Evolutionary conservation across 768 basidiomycete species (phyloP).

Genomic region (Boletus rex-veris): DNA sequence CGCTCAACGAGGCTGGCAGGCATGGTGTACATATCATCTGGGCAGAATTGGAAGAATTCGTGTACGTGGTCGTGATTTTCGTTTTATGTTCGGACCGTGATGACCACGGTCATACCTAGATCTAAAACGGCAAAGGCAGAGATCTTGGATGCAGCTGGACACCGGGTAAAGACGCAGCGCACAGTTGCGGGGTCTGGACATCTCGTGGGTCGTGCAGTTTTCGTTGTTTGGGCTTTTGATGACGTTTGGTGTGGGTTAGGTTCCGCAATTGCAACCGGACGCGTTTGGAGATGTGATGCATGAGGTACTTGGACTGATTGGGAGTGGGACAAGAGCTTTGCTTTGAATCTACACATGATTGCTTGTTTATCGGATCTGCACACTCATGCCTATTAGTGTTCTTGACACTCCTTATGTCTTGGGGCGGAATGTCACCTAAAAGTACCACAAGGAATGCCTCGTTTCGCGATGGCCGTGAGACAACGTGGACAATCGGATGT

Average conservation of each 20-base stretch:
- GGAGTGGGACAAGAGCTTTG: slow-evolving; percentile 4
- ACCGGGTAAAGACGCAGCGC: slow-evolving; percentile 18
- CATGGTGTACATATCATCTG: slow-evolving; percentile 28
- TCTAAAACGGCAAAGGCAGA: slow-evolving; percentile 25
- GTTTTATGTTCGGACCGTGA: background rate
- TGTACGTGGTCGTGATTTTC: slow-evolving; percentile 14
- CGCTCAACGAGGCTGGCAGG: slow-evolving; percentile 7
- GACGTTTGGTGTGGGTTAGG: slow-evolving; percentile 6
- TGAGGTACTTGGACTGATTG: slow-evolving; percentile 22
- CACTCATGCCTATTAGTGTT: too few relatives aligned
- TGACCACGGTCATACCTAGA: slow-evolving; percentile 2
- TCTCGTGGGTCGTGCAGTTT: slow-evolving; percentile 16
- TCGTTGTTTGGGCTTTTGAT: background rate
- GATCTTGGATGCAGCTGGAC: slow-evolving; percentile 27
- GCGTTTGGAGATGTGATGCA: slow-evolving; percentile 22
- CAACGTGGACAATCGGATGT: too few relatives aligned
- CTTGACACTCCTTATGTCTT: too few relatives aligned
- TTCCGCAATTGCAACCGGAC: slow-evolving; percentile 31
- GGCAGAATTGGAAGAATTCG: slow-evolving; percentile 31
- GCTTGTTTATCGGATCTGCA: too few relatives aligned
- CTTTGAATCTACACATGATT: background rate
- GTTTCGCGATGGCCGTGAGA: too few relatives aligned
- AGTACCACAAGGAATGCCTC: too few relatives aligned
- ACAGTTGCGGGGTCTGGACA: slow-evolving; percentile 29
- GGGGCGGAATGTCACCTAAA: too few relatives aligned